Conservation (phyloP, 768 basidiomycete species). For the Pulveroboletus ravenelii region DNA sequence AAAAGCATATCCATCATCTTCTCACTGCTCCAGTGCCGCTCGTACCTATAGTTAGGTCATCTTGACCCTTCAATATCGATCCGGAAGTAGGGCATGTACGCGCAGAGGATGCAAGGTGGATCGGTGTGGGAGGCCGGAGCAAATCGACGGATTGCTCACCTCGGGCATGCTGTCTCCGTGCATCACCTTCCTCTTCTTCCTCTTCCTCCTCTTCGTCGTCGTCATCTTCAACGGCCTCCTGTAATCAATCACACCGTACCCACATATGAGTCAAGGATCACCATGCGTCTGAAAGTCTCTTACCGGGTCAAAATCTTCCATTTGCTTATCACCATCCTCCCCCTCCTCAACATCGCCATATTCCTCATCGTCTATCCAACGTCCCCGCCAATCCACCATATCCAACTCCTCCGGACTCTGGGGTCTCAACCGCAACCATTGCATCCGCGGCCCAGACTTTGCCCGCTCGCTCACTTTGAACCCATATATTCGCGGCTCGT, state of each 20-base stretch:
- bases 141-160: constrained; percentile 36
- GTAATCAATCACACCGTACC: constrained; percentile 4
- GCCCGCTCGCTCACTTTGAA: constrained; percentile 97
- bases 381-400: constrained; percentile 83
- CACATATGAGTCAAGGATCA: constrained; percentile 10
- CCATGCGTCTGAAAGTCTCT: constrained; percentile 15
- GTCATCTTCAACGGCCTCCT: constrained; percentile 56
- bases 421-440: constrained; percentile 89
- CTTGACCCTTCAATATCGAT: constrained; percentile 42
- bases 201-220: constrained; percentile 54
- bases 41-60: constrained; percentile 26
- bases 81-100: constrained; percentile 51
- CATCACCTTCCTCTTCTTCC: constrained; percentile 27
- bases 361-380: constrained; percentile 78
- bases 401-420: constrained; percentile 77
- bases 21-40: constrained; percentile 41
- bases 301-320: constrained; percentile 87
- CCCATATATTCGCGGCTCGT: constrained; percentile 91
- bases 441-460: constrained; percentile 93
- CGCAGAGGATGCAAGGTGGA: constrained; percentile 40
- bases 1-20: constrained; percentile 32
- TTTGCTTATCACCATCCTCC: constrained; percentile 57
- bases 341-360: constrained; percentile 63
- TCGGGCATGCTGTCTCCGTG: constrained; percentile 28
- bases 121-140: constrained; percentile 37